Evolutionary conservation across 352 stramenopile genomes (phyloP), one percentile per base, ranked within the genome.

Genomic region (Globisporangium cystogenes): DNA sequence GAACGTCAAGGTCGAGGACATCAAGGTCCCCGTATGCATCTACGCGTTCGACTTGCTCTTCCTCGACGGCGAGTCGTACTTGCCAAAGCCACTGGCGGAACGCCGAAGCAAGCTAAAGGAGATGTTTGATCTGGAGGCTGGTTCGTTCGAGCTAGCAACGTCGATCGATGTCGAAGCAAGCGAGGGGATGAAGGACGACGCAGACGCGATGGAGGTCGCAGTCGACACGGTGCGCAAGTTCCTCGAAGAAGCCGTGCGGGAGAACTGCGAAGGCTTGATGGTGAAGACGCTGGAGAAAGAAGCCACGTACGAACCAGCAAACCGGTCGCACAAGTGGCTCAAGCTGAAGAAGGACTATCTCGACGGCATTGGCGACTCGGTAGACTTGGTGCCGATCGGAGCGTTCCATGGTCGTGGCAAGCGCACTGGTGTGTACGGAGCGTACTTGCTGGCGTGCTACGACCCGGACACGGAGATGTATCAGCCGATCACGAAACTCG

Each of bases 311-410:
- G 91, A 99, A 65, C 97, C 97, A 7, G 97, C 93, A 7, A 97
- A 97, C 58, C 87, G 97, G 37, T 99, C 95, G 10, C 82, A 99
- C 53, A 99, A 99, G 69, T 99, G 98, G 98, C 81, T 99, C 42
- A 99, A 99, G 67, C 83, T 99, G 7, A 99, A 99, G 74, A 99
- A 99, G 67, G 98, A 99, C 72, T 99, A 99, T 57, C 68, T 99
- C 1, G 95, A 99, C 24, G 96, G 95, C 21, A 92, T 99, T 41
- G 96, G 95, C 8, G 97, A 99, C 68, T 99, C 96, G 11, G 88
- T 98, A 2, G 98, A 99, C 68, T 73, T 99, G 21, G 97, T 99
- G 27, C 96, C 96, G 2, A 93, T 99, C 44, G 98, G 97, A n/a
- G 97, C 96, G 11, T 99, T 98, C 73, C 82, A 98, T 53, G 98